These are phyloP conservation scores for Kodamaea restingae DNA, from an alignment of 805 yeast species.

Conservation along the genomic window DNA sequence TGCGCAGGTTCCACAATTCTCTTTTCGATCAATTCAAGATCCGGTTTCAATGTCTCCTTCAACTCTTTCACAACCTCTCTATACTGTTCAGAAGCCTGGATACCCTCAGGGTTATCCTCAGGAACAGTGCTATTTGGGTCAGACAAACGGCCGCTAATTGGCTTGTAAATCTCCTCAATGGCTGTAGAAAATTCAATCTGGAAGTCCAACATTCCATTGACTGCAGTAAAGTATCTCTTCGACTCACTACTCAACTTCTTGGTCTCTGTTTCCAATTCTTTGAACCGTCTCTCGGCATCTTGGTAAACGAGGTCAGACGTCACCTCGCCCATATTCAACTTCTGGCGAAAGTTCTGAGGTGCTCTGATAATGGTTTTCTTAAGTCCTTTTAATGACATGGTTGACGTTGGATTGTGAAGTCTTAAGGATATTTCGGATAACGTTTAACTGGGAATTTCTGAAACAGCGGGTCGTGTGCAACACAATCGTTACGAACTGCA, in stretches of 20 bases:
- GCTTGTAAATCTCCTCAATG: conserved; percentile 93
- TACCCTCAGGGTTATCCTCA: conserved; percentile 96
- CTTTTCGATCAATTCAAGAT: conserved; percentile 84
- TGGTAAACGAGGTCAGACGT: conserved; percentile 76
- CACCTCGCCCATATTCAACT: conserved; percentile 74
- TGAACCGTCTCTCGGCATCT: conserved; percentile 95
- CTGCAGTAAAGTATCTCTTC: conserved; percentile 84
- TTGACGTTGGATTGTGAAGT: background rate
- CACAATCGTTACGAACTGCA: background rate
- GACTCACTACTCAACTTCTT: conserved; percentile 87
- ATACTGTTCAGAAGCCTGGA: conserved; percentile 89
- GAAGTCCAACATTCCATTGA: conserved; percentile 87
- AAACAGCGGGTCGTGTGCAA: background rate
- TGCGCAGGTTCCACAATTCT: conserved; percentile 90
- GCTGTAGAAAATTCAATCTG: conserved; percentile 95
- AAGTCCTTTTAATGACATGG: conserved; percentile 85
- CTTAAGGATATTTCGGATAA: conserved; percentile 1
- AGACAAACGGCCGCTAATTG: conserved; percentile 86
- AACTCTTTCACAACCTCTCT: conserved; percentile 82
- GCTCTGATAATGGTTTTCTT: conserved; percentile 79
- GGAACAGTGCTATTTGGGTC: conserved; percentile 84
- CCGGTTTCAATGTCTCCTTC: conserved; percentile 85
- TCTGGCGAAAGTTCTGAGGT: conserved; percentile 88
- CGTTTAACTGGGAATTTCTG: too few species aligned
- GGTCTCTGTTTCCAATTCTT: conserved; percentile 85